A percentile compares a stretch with the other conserved stretches of the same genome.
These are phyloP conservation scores for Ogataea parapolymorpha DNA, from an alignment of 805 yeast genomes.

Conservation along the genomic window DNA sequence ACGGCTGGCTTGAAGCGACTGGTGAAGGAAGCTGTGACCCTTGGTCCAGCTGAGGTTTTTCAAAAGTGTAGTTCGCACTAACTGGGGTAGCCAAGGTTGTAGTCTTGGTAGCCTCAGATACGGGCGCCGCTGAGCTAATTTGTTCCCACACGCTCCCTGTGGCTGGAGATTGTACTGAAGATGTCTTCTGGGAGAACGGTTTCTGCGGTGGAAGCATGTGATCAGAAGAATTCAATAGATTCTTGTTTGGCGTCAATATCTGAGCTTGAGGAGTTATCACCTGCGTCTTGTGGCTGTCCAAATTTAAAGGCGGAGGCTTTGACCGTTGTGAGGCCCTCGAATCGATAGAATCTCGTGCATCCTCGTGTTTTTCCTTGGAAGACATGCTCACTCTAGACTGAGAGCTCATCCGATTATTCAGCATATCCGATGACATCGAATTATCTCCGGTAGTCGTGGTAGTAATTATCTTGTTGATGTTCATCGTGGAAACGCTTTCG, in stretches of 20 bases:
- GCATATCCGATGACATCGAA: constrained; percentile 4
- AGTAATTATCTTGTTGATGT: constrained; percentile 26
- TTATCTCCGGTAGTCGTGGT: constrained; percentile 20
- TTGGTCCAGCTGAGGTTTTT: constrained; percentile 3
- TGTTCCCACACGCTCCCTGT: constrained; percentile 21
- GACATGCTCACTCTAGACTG: constrained; percentile 8
- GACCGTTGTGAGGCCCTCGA: constrained; percentile 2
- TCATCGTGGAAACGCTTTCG: constrained; percentile 37
- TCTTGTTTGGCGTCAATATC: constrained; percentile 21
- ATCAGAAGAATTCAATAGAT: constrained; percentile 21
- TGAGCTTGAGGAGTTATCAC: constrained; percentile 5
- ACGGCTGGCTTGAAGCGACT: constrained; percentile 5
- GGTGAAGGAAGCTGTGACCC: constrained; percentile 13
- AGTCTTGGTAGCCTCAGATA: constrained; percentile 7
- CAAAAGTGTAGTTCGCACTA: constrained; percentile 1
- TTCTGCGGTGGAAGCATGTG: constrained; percentile 21
- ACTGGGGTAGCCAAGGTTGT: constrained; percentile 7
- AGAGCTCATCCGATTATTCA: constrained; percentile 4
- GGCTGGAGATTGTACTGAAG: constrained; percentile 19
- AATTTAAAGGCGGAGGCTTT: constrained; percentile 1
- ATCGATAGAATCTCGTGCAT: constrained; percentile 7
- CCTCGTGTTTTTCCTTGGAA: constrained; percentile 6
- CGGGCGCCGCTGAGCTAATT: constrained; percentile 10
- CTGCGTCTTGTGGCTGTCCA: constrained; percentile 3
- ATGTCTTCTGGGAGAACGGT: constrained; percentile 17